A percentile compares a stretch with the other conserved stretches of the same genome.
phyloP scores from a whole-genome alignment of 352 stramenopile genomes.

The Saprolegnia diclina region DNA sequence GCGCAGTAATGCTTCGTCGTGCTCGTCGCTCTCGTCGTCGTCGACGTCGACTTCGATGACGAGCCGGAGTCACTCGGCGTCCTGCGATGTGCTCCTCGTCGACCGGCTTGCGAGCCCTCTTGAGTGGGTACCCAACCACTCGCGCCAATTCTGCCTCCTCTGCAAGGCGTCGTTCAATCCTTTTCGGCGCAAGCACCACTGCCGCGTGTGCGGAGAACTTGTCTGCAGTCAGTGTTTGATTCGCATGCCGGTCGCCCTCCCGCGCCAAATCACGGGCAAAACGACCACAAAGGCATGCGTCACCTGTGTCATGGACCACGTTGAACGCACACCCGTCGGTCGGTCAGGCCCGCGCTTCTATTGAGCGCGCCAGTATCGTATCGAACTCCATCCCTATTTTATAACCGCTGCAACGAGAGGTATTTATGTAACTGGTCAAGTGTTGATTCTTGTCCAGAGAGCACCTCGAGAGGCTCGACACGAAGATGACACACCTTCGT shows the following conservation, averaged over 20 bases:
- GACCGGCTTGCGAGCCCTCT: constrained; percentile 6
- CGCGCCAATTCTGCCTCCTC: constrained; percentile 8
- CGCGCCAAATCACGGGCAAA: constrained; percentile 14
- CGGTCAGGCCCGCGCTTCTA: not conserved
- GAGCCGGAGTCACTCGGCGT: not conserved
- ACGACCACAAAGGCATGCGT: constrained; percentile 17
- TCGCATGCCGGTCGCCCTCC: constrained; percentile 13
- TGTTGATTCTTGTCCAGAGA: too few species aligned
- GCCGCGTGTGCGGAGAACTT: constrained; percentile 28
- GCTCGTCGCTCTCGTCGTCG: constrained; percentile 2
- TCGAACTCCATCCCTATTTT: not conserved
- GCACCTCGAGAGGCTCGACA: too few species aligned
- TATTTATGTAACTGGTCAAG: too few species aligned
- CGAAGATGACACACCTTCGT: too few species aligned
- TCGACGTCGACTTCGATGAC: constrained; percentile 11
- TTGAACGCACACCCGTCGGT: not conserved
- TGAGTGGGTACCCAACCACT: constrained; percentile 20
- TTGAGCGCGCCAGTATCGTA: not conserved
- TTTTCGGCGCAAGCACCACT: constrained; percentile 24
- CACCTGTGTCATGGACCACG: constrained; percentile 18
- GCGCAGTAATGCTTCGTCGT: constrained; percentile 2
- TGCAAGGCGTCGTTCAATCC: constrained; percentile 18
- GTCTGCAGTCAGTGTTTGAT: constrained; percentile 15
- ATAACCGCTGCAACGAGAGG: not conserved
- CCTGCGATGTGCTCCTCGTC: constrained; percentile 9